Evolutionary conservation across 2,329 filamentous ascomycete genomes (phyloP).

Genomic region (Trichoderma polysporum): DNA sequence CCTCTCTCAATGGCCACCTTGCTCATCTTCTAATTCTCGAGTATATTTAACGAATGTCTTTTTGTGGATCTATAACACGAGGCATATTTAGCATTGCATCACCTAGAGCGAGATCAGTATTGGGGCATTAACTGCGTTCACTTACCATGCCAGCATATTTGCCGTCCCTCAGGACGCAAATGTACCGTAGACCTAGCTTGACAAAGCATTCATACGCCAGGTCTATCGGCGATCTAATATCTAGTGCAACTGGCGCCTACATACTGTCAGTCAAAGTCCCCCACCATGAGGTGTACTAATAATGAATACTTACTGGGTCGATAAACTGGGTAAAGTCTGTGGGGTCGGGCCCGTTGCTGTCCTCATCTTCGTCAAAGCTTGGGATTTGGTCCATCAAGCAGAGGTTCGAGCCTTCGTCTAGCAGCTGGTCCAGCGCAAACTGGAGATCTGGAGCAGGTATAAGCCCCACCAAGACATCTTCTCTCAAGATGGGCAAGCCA

Average conservation of each 20-base stretch:
- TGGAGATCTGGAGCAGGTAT: constrained; percentile 94
- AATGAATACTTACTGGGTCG: constrained; percentile 65
- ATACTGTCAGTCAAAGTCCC: constrained; percentile 18
- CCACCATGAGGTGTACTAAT: too few relatives aligned
- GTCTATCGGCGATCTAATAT: constrained; percentile 88
- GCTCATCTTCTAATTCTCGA: constrained; percentile 70
- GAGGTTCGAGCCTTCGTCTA: constrained; percentile 68
- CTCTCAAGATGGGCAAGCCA: constrained; percentile 79
- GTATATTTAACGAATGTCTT: constrained; percentile 96
- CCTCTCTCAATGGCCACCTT: neutral
- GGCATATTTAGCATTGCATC: neutral
- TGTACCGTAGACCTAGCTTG: constrained; percentile 87
- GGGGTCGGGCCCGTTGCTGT: constrained; percentile 58
- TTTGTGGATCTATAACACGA: constrained; percentile 69
- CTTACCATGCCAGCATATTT: constrained; percentile 84
- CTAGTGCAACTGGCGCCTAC: constrained; percentile 81
- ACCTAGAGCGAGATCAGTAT: neutral
- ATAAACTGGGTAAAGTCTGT: constrained; percentile 90
- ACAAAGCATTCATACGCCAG: constrained; percentile 95
- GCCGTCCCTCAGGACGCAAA: constrained; percentile 84
- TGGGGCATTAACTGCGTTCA: constrained; percentile 20
- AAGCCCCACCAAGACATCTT: constrained; percentile 79
- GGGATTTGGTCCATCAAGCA: constrained; percentile 79
- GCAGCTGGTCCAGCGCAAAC: constrained; percentile 82
- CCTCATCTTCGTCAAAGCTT: constrained; percentile 63